Evolutionary conservation across 768 basidiomycete species (phyloP).

Genomic region (Agaricus blazei): DNA sequence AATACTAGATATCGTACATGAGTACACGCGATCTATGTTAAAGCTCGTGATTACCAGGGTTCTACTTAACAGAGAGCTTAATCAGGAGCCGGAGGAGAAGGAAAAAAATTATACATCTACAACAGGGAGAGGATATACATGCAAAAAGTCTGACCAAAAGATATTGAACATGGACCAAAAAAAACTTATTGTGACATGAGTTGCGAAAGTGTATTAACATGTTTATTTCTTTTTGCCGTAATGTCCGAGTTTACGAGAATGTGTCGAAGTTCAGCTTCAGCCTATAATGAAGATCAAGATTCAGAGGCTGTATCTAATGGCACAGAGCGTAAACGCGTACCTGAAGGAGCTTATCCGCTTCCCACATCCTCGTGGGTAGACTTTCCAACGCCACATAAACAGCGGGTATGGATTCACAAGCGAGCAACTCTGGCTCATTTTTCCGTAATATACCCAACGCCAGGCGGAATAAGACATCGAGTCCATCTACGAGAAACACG

Average conservation of each 20-base stretch:
- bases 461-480: constrained; percentile 87
- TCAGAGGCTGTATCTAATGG: neutral
- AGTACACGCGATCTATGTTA: too few species aligned
- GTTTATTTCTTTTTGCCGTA: constrained; percentile 37
- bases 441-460: constrained; percentile 81
- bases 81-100: too few species aligned
- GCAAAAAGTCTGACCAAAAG: neutral
- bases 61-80: too few species aligned
- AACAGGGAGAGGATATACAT: neutral
- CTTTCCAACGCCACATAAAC: constrained; percentile 88
- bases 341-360: constrained; percentile 85
- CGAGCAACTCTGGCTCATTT: constrained; percentile 80
- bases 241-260: constrained; percentile 41
- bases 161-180: neutral
- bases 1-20: too few species aligned
- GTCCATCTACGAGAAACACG: constrained; percentile 87
- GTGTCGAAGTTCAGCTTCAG: constrained; percentile 36
- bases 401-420: constrained; percentile 80
- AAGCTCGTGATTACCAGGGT: too few species aligned
- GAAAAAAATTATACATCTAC: too few species aligned
- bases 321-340: constrained; percentile 36
- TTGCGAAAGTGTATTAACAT: constrained; percentile 24
- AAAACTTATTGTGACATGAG: constrained; percentile 1
- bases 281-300: constrained; percentile 26
- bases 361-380: constrained; percentile 90